These are phyloP conservation scores for Xylariaceae sp. DNA, from an alignment of 2,329 filamentous ascomycete species.

Conservation along the genomic window DNA sequence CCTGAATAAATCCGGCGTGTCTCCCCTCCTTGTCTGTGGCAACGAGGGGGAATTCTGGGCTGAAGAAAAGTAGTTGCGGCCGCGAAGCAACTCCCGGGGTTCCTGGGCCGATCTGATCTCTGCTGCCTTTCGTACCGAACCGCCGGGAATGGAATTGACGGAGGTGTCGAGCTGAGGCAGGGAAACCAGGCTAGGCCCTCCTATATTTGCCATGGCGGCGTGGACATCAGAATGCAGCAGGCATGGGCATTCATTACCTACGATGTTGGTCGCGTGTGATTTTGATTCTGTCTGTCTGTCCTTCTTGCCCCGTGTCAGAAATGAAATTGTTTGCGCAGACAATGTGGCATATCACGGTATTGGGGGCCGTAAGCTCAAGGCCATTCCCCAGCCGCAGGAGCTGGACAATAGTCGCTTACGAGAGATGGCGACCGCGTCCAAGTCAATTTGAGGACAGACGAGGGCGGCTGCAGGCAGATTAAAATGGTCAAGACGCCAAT, in stretches of 20 bases:
- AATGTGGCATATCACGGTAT: slow-evolving; percentile 11
- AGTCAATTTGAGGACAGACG: not conserved
- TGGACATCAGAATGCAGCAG: slow-evolving; percentile 9
- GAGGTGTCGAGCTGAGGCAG: slow-evolving; percentile 19
- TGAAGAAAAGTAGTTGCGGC: slow-evolving; percentile 18
- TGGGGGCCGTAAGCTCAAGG: not conserved
- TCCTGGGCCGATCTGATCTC: slow-evolving; percentile 10
- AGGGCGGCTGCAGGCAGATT: not conserved
- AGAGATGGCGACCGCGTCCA: not conserved
- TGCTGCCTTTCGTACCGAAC: not conserved
- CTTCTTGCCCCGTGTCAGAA: slow-evolving; percentile 13
- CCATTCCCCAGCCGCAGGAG: not conserved
- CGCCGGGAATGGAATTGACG: slow-evolving; percentile 1
- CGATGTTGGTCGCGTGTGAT: too few species aligned
- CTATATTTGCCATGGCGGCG: slow-evolving; percentile 17
- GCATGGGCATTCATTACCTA: slow-evolving; percentile 6
- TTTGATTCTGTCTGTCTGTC: too few species aligned
- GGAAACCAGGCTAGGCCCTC: slow-evolving; percentile 13
- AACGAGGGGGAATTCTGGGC: slow-evolving; percentile 20
- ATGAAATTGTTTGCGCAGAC: slow-evolving; percentile 3
- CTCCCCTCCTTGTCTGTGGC: slow-evolving; percentile 7
- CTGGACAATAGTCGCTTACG: not conserved
- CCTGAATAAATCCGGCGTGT: slow-evolving; percentile 21
- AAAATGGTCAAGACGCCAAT: too few species aligned
- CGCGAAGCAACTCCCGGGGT: slow-evolving; percentile 8